Conservation (phyloP, 2,329 filamentous ascomycete genomes). For the Juglanconis oblonga region DNA sequence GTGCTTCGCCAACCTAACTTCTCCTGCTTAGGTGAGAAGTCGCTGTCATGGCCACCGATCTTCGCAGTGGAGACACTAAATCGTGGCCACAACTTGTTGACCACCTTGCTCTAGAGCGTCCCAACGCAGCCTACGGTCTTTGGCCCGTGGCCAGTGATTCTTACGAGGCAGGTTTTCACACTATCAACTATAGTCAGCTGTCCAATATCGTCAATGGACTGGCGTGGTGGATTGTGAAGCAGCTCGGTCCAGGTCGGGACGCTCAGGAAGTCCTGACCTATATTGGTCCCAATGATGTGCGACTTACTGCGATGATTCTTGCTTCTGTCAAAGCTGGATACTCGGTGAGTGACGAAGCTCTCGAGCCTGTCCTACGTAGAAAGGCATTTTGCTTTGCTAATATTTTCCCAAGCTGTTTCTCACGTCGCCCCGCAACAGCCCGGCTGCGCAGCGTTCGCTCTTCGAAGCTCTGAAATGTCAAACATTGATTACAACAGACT, state of each 20-base stretch:
- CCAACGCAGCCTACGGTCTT: constrained; percentile 29
- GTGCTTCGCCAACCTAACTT: too few species aligned
- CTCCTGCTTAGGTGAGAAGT: too few species aligned
- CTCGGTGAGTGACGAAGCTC: constrained; percentile 11
- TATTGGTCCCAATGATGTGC: constrained; percentile 37
- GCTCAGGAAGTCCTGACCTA: constrained; percentile 32
- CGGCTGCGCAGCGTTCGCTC: constrained; percentile 29
- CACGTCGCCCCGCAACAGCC: constrained; percentile 36
- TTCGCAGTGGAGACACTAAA: too few species aligned
- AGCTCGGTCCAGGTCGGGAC: constrained; percentile 21
- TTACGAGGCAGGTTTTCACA: not conserved
- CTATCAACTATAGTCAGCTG: constrained; percentile 3
- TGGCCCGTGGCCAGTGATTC: constrained; percentile 27
- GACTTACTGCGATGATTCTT: constrained; percentile 34
- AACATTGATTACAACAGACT: constrained; percentile 27
- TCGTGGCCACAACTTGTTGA: constrained; percentile 30
- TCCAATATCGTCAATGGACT: constrained; percentile 31
- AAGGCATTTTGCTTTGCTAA: too few species aligned
- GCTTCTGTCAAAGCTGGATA: constrained; percentile 36
- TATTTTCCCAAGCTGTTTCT: constrained; percentile 26
- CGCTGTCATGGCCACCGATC: too few species aligned
- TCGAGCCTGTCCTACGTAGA: too few species aligned
- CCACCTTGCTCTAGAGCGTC: constrained; percentile 27
- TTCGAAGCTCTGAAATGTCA: constrained; percentile 29
- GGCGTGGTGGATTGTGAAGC: constrained; percentile 32